Evolutionary conservation across 106 monocot genomes (phyloP).

Genomic region (Acanthochlamys bracteata): DNA sequence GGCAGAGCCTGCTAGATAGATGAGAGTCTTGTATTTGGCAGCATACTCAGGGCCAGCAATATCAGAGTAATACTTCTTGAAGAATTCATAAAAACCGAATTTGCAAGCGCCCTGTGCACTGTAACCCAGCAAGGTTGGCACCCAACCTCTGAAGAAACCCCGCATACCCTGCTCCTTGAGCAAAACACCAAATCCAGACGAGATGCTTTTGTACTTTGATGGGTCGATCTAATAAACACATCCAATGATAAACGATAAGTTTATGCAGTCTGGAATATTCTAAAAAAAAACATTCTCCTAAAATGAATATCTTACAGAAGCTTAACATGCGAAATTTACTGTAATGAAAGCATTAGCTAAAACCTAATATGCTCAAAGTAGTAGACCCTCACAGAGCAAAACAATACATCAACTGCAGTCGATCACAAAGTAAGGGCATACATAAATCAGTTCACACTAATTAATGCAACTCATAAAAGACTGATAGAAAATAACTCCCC

Average conservation of each 20-base stretch:
- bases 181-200: conserved; percentile 35
- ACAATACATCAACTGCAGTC: too few species aligned
- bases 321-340: too few species aligned
- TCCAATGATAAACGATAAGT: neutral
- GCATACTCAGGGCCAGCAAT: conserved; percentile 38
- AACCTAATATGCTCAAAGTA: too few species aligned
- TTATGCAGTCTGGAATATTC: neutral
- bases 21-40: conserved; percentile 35
- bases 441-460: too few species aligned
- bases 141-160: conserved; percentile 45
- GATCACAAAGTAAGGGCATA: too few species aligned
- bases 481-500: too few species aligned
- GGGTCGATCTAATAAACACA: conserved; percentile 24
- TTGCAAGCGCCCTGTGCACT: conserved; percentile 47
- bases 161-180: conserved; percentile 35
- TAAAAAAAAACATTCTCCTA: neutral
- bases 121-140: conserved; percentile 34
- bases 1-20: conserved; percentile 32
- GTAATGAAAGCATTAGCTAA: too few species aligned
- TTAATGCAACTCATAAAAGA: too few species aligned
- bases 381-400: too few species aligned
- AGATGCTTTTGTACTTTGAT: conserved; percentile 31
- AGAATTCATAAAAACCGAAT: conserved; percentile 41
- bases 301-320: too few species aligned
- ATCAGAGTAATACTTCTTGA: conserved; percentile 46